Percentiles rank a stretch among this genome's conserved stretches.
Conservation (phyloP, 257 asterid species). For the Fraxinus anomala region DNA sequence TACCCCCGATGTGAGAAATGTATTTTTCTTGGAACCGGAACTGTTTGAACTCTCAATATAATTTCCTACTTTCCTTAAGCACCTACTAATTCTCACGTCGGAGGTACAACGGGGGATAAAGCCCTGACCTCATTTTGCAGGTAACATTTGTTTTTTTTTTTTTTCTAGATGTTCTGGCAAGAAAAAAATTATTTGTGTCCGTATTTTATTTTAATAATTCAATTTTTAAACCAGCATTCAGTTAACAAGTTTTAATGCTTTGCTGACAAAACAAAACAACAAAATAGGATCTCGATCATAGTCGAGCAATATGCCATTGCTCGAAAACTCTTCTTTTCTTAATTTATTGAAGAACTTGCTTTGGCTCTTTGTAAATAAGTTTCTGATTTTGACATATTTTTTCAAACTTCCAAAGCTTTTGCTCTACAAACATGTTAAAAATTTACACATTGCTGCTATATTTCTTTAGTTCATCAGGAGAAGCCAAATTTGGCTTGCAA, state of each 20-base stretch:
- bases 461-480: constrained; percentile 34
- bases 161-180: no score
- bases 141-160: no score
- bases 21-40: no score
- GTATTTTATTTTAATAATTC: no score
- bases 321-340: neutral
- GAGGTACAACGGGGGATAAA: no score
- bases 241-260: neutral
- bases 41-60: no score
- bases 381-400: neutral
- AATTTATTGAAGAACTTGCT: neutral
- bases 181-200: no score
- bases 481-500: constrained; percentile 39
- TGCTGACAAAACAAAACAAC: neutral
- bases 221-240: neutral
- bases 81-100: no score
- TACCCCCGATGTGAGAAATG: no score
- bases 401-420: neutral
- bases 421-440: neutral
- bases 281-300: neutral
- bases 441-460: constrained; percentile 56
- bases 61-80: no score
- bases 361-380: neutral
- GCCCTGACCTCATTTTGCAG: no score
- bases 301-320: neutral